Conservation (phyloP, 352 stramenopile genomes). For the Pythium dissimile region DNA sequence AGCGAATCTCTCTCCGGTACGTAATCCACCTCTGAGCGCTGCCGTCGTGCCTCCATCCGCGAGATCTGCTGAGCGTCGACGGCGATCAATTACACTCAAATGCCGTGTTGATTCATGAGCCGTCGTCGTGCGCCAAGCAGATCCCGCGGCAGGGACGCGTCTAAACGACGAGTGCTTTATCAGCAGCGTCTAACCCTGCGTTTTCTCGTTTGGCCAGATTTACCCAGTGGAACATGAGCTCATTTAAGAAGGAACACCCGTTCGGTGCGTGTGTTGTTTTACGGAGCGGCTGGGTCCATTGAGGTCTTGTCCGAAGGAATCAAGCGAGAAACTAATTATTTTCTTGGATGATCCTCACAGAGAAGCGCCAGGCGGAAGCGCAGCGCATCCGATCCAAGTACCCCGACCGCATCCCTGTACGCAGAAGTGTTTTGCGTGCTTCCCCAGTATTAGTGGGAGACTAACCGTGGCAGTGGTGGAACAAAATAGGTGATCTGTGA, state of each 20-base stretch:
- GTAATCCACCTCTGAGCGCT: no score
- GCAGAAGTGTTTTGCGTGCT: no score
- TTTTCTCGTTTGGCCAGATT: no score
- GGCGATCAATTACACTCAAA: no score
- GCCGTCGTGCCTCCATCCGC: no score
- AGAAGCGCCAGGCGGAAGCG: slow-evolving; percentile 97
- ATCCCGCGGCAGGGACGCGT: no score
- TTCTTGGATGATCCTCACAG: slow-evolving; percentile 30
- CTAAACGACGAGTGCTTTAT: no score
- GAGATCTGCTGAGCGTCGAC: no score
- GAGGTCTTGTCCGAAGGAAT: neutral
- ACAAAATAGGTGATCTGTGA: slow-evolving; percentile 81
- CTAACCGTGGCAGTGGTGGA: neutral
- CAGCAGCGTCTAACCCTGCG: neutral
- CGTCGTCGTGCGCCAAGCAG: no score
- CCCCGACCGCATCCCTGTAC: slow-evolving; percentile 96
- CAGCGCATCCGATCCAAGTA: slow-evolving; percentile 99
- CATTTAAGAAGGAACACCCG: slow-evolving; percentile 90
- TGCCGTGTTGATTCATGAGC: no score
- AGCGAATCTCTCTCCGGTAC: slow-evolving; percentile 15
- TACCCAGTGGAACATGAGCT: no score
- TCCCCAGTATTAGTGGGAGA: no score
- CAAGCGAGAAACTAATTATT: neutral
- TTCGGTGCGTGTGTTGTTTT: slow-evolving; percentile 54
- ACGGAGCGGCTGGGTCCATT: neutral